Evolutionary conservation across 177 flowering plant genomes (phyloP).

Genomic region (Vitis hybrid): DNA sequence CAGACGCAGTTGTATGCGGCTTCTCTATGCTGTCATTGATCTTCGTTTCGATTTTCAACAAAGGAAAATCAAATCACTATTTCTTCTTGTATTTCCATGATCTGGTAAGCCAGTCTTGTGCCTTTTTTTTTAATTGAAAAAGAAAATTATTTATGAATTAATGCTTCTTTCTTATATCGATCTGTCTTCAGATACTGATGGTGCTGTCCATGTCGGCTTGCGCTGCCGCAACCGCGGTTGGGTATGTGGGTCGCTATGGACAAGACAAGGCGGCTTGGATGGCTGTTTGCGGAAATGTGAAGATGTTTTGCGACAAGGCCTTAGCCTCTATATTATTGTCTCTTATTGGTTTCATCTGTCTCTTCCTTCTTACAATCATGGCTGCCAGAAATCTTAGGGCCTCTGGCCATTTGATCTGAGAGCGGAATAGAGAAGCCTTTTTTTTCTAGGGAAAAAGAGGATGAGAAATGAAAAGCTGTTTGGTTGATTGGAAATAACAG

Average conservation of each 20-base stretch:
- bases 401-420: background rate
- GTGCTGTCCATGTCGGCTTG: conserved; percentile 36
- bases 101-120: conserved; percentile 21
- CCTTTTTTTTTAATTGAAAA: no score
- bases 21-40: conserved; percentile 29
- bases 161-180: background rate
- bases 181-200: conserved; percentile 28
- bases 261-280: conserved; percentile 35
- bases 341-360: conserved; percentile 28
- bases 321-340: conserved; percentile 19
- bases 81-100: conserved; percentile 35
- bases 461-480: background rate
- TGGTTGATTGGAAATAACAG: no score
- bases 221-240: conserved; percentile 46
- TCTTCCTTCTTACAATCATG: conserved; percentile 29
- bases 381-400: conserved; percentile 12
- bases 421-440: no score
- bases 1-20: conserved; percentile 19
- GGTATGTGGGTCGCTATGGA: conserved; percentile 39
- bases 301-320: conserved; percentile 30
- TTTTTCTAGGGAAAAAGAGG: background rate
- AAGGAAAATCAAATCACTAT: conserved; percentile 19
- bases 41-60: conserved; percentile 12
- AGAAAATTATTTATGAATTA: background rate
- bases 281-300: conserved; percentile 30